These are phyloP conservation scores for Solioccasus polychromus DNA, from an alignment of 768 basidiomycete species.

Conservation along the genomic window DNA sequence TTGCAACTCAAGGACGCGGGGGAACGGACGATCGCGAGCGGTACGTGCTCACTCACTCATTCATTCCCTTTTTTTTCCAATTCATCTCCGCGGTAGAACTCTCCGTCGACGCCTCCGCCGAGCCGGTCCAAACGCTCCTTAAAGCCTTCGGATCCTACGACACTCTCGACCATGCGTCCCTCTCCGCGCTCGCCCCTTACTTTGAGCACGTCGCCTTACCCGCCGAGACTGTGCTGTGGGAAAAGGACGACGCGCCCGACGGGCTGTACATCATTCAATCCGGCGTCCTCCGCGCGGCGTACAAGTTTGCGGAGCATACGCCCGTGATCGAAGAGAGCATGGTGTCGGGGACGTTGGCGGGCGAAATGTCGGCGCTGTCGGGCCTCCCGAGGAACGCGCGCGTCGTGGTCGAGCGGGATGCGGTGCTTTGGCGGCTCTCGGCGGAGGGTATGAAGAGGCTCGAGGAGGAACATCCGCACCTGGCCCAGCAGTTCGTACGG, in stretches of 20 bases:
- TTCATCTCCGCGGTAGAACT: slow-evolving; percentile 14
- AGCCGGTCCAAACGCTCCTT: slow-evolving; percentile 72
- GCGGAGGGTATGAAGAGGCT: slow-evolving; percentile 54
- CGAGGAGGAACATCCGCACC: slow-evolving; percentile 62
- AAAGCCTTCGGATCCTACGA: slow-evolving; percentile 80
- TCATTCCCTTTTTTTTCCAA: not conserved
- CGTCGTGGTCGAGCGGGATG: slow-evolving; percentile 75
- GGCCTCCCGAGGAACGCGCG: slow-evolving; percentile 80
- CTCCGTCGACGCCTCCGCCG: slow-evolving; percentile 37
- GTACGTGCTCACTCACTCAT: slow-evolving; percentile 27
- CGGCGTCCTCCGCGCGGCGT: slow-evolving; percentile 81
- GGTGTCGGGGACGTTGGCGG: slow-evolving; percentile 91
- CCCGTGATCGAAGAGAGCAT: slow-evolving; percentile 81
- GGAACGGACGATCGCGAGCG: slow-evolving; percentile 62
- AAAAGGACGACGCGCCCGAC: slow-evolving; percentile 70
- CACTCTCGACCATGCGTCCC: slow-evolving; percentile 51
- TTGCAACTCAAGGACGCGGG: slow-evolving; percentile 71
- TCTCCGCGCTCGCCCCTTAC: slow-evolving; percentile 65
- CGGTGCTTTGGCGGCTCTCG: slow-evolving; percentile 80
- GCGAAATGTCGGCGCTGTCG: slow-evolving; percentile 84
- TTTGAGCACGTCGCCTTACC: slow-evolving; percentile 61
- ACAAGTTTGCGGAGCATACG: slow-evolving; percentile 69
- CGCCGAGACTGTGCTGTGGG: slow-evolving; percentile 68
- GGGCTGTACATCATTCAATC: slow-evolving; percentile 88
- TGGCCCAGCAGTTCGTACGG: slow-evolving; percentile 63